Conservation (phyloP, 2,329 filamentous ascomycete genomes). For the Aureobasidium sp. region DNA sequence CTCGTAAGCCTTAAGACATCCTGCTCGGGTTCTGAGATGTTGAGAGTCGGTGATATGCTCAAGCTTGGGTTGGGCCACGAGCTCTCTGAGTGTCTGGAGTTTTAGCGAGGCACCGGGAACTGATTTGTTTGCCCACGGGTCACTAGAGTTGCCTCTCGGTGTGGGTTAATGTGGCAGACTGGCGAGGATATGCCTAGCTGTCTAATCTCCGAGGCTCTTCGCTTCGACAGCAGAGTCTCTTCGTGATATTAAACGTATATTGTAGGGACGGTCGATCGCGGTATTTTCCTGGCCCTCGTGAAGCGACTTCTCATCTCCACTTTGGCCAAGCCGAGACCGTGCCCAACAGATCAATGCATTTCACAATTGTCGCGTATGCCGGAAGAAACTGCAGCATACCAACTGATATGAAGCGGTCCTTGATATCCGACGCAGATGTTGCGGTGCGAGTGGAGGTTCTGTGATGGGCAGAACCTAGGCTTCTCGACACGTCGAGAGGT, state of each 20-base stretch:
- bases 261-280: background rate
- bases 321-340: background rate
- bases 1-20: background rate
- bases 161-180: background rate
- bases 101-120: background rate
- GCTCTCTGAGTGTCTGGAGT: background rate
- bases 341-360: background rate
- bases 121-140: constrained; percentile 5
- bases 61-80: constrained; percentile 1
- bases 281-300: background rate
- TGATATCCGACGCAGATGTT: background rate
- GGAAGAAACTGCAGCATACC: background rate
- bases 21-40: background rate
- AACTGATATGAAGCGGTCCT: background rate
- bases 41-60: background rate
- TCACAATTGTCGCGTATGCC: background rate
- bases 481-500: no score
- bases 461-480: no score
- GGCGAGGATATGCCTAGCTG: background rate
- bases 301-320: background rate
- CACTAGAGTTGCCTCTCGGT: background rate
- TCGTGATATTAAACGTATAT: background rate
- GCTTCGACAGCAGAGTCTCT: background rate
- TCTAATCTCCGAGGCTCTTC: background rate
- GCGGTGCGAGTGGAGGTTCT: no score